These are phyloP conservation scores for Penicillium odoratum DNA, from an alignment of 495 filamentous ascomycete genomes.

Conservation along the genomic window DNA sequence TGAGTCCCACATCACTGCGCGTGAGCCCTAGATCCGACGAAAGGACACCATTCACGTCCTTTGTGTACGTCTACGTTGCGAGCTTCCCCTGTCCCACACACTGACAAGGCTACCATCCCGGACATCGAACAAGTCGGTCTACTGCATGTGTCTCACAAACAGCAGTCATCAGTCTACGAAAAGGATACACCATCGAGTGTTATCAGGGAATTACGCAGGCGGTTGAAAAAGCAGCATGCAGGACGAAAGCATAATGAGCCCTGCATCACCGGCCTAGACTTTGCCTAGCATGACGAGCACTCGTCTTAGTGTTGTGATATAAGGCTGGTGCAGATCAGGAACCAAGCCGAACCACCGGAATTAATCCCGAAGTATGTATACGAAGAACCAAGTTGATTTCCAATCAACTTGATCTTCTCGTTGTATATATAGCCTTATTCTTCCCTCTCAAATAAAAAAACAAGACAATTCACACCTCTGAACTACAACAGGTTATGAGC, in stretches of 20 bases:
- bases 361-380: no score
- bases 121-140: not conserved
- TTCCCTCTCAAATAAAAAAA: no score
- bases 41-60: not conserved
- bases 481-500: no score
- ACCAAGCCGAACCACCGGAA: no score
- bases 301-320: no score
- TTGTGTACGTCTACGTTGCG: not conserved
- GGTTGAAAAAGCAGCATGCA: not conserved
- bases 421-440: no score
- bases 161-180: conserved; percentile 2
- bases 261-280: not conserved
- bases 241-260: not conserved
- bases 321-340: no score
- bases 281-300: not conserved
- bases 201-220: not conserved
- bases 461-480: no score
- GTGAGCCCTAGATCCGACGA: conserved; percentile 2
- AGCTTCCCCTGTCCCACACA: conserved; percentile 1
- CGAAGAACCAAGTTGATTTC: no score
- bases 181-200: not conserved
- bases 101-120: conserved; percentile 1
- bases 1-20: no score
- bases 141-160: not conserved
- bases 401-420: no score